phyloP scores from a whole-genome alignment of 768 basidiomycete species.

The Mycena crocata region DNA sequence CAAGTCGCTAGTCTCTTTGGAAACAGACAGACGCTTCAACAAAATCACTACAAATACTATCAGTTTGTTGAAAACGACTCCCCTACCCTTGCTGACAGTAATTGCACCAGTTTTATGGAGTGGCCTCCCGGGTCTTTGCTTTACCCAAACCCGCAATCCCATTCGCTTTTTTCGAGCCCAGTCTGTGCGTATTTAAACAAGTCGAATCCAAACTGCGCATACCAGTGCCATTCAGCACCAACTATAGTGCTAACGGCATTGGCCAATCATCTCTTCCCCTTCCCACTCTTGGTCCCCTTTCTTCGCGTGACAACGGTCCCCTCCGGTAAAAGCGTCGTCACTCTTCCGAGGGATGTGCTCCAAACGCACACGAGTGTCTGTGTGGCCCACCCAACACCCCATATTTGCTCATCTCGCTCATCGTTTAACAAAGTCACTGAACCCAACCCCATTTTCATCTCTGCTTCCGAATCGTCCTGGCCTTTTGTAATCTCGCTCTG shows the following conservation, averaged over 20 bases:
- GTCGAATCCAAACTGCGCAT: no score
- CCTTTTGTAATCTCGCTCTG: not conserved
- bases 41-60: no score
- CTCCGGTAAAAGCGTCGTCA: slow-evolving; percentile 31
- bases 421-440: slow-evolving; percentile 20
- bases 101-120: no score
- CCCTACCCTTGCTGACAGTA: no score
- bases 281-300: slow-evolving; percentile 22
- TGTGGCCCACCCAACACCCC: slow-evolving; percentile 22
- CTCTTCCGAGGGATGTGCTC: slow-evolving; percentile 16
- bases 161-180: no score
- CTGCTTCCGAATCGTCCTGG: not conserved
- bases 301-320: slow-evolving; percentile 28
- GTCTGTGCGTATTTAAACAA: no score
- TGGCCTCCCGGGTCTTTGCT: no score
- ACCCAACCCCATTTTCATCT: not conserved
- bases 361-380: slow-evolving; percentile 32
- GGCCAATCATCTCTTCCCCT: slow-evolving; percentile 30
- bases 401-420: slow-evolving; percentile 32
- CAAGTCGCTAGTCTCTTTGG: no score
- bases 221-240: no score
- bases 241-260: not conserved
- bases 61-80: no score
- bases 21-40: no score
- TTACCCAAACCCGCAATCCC: no score